Base-by-base conservation (phyloP, 139 green algal species). In the Eudorina sp. region DNA sequence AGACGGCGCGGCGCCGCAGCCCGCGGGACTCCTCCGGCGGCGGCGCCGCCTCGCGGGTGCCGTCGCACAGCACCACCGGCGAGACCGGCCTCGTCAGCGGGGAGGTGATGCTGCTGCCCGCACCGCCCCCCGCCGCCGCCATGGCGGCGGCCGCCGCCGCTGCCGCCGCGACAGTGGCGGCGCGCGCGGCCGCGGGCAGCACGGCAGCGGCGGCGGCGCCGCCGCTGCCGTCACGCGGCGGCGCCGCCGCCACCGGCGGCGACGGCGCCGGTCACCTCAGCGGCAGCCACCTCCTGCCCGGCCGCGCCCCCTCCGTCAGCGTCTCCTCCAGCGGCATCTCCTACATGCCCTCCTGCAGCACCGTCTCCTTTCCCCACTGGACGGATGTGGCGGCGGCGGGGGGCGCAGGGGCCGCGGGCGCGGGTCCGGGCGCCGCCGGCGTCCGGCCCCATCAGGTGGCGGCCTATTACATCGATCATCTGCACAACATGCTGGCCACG, bases 321-420 rank as follows among this genome's bases (percentile, higher is more conserved):
- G 53, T 38, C 53, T 34, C 78, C 0, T 77, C 60, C 43, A 85
- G 78, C 55, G 80, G 80, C 1, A 25, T 77, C 11, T 66, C 41
- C n/a, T 86, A 77, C 80, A 48, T 51, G 60, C 80, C 80, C 8
- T 86, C 80, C 8, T 77, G 60, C 80, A 77, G 60, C 43, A 75
- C 80, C 41, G 51, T 86, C 11, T 70, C 62, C 18, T 48, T 70
- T 8, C 53, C 53, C 2, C 77, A 84, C 14, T 75, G 66, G 34
- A 34, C 21, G 11, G 66, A 75, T 6, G 34, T 34, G 66, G 31
- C 55, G 18, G 55, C 13, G 11, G 55, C 55, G 29, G n/a, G 62
- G 6, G 16, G 58, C 58, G 23, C 16, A 29, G 16, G 58, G 18
- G 31, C n/a, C 29, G n/a, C 29, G 9, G 21, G 70, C 40, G 41